Percentiles rank a stretch among this genome's conserved stretches.
Evolutionary conservation across 2,329 filamentous ascomycete species (phyloP).

Genomic region (Tolypocladium inflatum): DNA sequence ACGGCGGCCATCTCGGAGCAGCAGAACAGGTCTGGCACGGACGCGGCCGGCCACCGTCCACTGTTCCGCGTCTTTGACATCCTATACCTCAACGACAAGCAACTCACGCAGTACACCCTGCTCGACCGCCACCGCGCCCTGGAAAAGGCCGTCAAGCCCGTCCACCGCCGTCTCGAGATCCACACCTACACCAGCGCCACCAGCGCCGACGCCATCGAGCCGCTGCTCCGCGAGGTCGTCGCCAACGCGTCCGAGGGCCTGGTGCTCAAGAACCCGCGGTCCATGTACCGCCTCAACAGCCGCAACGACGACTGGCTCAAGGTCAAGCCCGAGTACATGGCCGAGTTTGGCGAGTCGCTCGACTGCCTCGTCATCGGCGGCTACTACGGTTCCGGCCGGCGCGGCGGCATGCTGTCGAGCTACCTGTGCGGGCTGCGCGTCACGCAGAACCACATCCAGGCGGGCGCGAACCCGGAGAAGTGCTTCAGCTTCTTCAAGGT

Average conservation of each 20-base stretch:
- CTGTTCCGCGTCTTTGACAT: conserved; percentile 87
- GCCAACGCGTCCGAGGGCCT: conserved; percentile 82
- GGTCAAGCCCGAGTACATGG: conserved; percentile 98
- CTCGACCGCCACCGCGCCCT: conserved; percentile 71
- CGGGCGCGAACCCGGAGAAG: conserved; percentile 56
- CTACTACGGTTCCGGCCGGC: conserved; percentile 80
- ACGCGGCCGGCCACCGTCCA: conserved; percentile 45
- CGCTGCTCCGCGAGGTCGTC: conserved; percentile 70
- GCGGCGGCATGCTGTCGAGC: conserved; percentile 74
- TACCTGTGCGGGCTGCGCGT: conserved; percentile 84
- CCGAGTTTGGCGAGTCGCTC: conserved; percentile 85
- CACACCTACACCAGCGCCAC: conserved; percentile 62
- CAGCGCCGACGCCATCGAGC: conserved; percentile 65
- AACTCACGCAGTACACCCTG: conserved; percentile 73
- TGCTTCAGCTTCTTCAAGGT: conserved; percentile 97
- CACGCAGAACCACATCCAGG: conserved; percentile 55
- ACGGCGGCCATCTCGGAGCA: conserved; percentile 77
- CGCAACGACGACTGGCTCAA: conserved; percentile 97
- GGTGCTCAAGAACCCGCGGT: conserved; percentile 87
- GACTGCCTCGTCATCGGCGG: conserved; percentile 86
- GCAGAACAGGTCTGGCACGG: conserved; percentile 48
- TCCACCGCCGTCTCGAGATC: conserved; percentile 72
- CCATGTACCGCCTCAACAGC: conserved; percentile 76
- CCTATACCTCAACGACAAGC: conserved; percentile 72
- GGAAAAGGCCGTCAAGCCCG: conserved; percentile 56